Evolutionary conservation across 169 alveolate genomes (phyloP), one percentile per base, ranked within the genome.

Genomic region (Pseudocohnilembus persalinus): DNA sequence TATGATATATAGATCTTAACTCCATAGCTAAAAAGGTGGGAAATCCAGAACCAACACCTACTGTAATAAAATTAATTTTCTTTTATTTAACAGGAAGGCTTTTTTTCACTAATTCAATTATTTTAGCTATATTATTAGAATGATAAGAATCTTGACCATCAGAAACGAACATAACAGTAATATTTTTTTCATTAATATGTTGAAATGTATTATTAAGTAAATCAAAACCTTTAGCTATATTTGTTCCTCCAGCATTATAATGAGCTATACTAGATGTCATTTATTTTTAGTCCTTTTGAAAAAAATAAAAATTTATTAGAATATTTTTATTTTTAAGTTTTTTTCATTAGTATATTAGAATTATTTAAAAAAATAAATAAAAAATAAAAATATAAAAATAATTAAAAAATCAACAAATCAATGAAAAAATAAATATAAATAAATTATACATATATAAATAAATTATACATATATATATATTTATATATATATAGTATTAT

Each of bases 101-200:
- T 78, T n/a, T 49, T 63, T 31, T 76, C 77, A 75, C 65, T 31
- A 29, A 24, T 30, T 77, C 74, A 11, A 34, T 31, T 63, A 15
- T 64, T 77, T 33, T 63, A 32, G 26, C 83, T 68, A 25, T 29
- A 27, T 84, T 74, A n/a, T n/a, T n/a, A n/a, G n/a, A n/a, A n/a
- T n/a, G n/a, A n/a, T n/a, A n/a, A n/a, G n/a, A n/a, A 29, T 84
- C 89, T 27, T 77, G 81, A 1, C 89, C 89, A 78, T 85, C 89
- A 79, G 82, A 68, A 27, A 85, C 73, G 34, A 85, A 85, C 16
- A 85, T 63, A 35, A 85, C 63, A 29, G 89, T 85, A 30, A 85
- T 74, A 79, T 85, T 85, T 34, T 78, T 31, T 6, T 73, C 73
- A 24, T 34, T 26, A 6, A 78, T 49, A 28, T 74, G 83, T 78